Evolutionary conservation across 768 basidiomycete species (phyloP).

Genomic region (Amanita brunnescens): DNA sequence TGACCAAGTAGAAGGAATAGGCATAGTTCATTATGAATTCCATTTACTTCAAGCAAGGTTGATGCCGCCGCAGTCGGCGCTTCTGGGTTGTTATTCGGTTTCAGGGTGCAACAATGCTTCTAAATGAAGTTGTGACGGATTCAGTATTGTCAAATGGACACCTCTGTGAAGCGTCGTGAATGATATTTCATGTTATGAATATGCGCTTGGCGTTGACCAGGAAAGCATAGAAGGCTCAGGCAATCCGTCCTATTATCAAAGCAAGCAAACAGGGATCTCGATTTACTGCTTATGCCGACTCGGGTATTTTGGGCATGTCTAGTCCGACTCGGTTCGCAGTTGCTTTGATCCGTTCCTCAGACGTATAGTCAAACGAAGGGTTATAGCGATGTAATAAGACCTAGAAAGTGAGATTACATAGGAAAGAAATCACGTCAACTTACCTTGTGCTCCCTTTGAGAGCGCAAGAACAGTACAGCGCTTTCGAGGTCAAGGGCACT

Average conservation of each 20-base stretch:
- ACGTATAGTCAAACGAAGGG: slow-evolving; percentile 70
- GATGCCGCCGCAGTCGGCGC: too few relatives aligned
- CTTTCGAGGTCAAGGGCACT: slow-evolving; percentile 47
- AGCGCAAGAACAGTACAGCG: slow-evolving; percentile 55
- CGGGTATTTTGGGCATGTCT: slow-evolving; percentile 57
- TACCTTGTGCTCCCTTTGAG: slow-evolving; percentile 75
- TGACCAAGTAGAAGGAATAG: too few relatives aligned
- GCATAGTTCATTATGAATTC: too few relatives aligned
- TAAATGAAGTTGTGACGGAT: too few relatives aligned
- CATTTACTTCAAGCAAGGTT: too few relatives aligned
- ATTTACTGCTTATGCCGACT: neutral
- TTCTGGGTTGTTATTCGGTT: too few relatives aligned
- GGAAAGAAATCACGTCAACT: slow-evolving; percentile 8
- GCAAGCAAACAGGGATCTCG: neutral
- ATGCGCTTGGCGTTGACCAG: too few relatives aligned
- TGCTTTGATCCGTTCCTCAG: slow-evolving; percentile 72
- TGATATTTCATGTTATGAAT: too few relatives aligned
- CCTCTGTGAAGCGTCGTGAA: too few relatives aligned
- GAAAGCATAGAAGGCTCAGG: too few relatives aligned
- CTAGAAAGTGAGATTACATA: slow-evolving; percentile 28
- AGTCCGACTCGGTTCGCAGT: slow-evolving; percentile 85
- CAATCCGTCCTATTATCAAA: slow-evolving; percentile 1
- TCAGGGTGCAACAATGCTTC: too few relatives aligned
- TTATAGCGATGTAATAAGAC: slow-evolving; percentile 80
- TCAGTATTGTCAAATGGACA: too few relatives aligned